These are phyloP conservation scores for Papiliotrema terrestris DNA, from an alignment of 1,284 basidiomycete genomes.

Conservation along the genomic window DNA sequence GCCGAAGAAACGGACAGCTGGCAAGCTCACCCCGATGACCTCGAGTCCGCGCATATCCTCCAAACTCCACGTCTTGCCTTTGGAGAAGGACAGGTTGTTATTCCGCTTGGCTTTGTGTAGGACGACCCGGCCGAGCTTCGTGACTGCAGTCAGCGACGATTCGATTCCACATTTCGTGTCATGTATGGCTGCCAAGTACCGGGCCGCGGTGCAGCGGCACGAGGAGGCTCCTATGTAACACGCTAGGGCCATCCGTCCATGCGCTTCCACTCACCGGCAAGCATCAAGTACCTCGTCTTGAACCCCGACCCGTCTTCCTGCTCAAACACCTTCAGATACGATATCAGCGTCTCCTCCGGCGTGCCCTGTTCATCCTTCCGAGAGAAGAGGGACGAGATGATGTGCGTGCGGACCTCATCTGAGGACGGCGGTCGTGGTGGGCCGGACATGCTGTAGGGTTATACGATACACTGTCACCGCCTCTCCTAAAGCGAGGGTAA, in stretches of 20 bases:
- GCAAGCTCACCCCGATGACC: constrained; percentile 63
- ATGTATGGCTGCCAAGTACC: too few relatives aligned
- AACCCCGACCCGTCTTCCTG: constrained; percentile 52
- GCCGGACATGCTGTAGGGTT: background rate
- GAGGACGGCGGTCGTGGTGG: constrained; percentile 4
- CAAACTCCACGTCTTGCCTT: constrained; percentile 95
- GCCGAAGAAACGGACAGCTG: background rate
- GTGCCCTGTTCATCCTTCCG: constrained; percentile 58
- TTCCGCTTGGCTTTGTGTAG: constrained; percentile 97
- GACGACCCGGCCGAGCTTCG: constrained; percentile 62
- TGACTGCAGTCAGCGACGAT: constrained; percentile 52
- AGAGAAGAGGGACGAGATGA: constrained; percentile 78
- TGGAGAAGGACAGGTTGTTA: constrained; percentile 89
- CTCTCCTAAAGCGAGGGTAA: background rate
- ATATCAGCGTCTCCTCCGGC: constrained; percentile 72
- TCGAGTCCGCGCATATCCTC: constrained; percentile 75
- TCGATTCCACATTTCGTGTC: too few relatives aligned
- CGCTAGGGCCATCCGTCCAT: too few relatives aligned
- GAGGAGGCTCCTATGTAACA: too few relatives aligned
- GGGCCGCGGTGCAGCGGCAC: too few relatives aligned
- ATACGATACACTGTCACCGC: background rate
- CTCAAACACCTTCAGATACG: constrained; percentile 88
- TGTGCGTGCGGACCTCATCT: constrained; percentile 54
- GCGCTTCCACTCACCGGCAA: constrained; percentile 65
- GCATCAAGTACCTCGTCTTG: constrained; percentile 80